Conservation (phyloP, 176 grass and related monocot species). For the Triticum timopheevii region DNA sequence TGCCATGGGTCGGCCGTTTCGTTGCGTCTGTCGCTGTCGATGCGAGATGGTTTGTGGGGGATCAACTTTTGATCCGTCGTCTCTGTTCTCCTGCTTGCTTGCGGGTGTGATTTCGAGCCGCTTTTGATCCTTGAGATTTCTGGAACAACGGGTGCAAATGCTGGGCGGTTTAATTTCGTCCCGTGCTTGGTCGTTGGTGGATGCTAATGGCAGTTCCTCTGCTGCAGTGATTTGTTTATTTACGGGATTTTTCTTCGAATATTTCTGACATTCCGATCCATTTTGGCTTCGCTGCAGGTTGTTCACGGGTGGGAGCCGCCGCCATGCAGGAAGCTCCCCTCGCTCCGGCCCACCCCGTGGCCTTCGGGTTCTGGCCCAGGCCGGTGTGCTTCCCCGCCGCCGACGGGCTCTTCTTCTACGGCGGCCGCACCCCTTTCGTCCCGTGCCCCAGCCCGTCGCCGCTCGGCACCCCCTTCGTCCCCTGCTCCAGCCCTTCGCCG, state of each 20-base stretch:
- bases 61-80: background rate
- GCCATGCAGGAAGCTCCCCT: slow-evolving; percentile 66
- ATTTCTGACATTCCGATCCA: slow-evolving; percentile 18
- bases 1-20: background rate
- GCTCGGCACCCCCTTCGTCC: too few relatives aligned
- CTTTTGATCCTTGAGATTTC: background rate
- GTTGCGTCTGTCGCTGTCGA: background rate
- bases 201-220: background rate
- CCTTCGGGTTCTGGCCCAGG: slow-evolving; percentile 38
- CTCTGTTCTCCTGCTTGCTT: background rate
- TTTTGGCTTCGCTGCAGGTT: slow-evolving; percentile 22
- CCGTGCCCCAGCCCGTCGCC: background rate
- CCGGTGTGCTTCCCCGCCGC: slow-evolving; percentile 31
- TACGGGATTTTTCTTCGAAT: background rate
- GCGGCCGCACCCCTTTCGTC: slow-evolving; percentile 30
- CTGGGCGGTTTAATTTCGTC: background rate
- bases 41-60: background rate
- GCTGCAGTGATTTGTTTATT: background rate
- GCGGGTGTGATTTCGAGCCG: background rate
- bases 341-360: slow-evolving; percentile 40
- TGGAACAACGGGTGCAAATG: background rate
- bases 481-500: too few relatives aligned
- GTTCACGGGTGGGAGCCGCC: background rate
- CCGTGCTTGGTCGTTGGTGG: background rate
- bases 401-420: slow-evolving; percentile 58